phyloP scores from a whole-genome alignment of 2,329 filamentous ascomycete species.

The Colletotrichum sp. region DNA sequence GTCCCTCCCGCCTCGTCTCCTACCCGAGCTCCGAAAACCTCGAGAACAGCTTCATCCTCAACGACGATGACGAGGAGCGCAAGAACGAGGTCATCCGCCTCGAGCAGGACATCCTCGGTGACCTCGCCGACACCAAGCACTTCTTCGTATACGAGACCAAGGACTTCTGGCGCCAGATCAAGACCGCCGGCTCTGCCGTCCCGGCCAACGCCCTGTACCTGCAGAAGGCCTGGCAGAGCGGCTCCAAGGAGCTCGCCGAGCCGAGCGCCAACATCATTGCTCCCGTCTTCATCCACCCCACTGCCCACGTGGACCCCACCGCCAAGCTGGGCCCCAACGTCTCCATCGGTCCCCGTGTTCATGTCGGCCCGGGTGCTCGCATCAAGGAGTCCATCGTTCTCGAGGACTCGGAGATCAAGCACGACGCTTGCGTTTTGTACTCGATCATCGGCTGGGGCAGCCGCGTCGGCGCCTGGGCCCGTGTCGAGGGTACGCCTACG shows the following conservation, averaged over 20 bases:
- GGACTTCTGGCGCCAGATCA: constrained; percentile 99
- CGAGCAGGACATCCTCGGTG: constrained; percentile 95
- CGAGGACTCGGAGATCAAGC: constrained; percentile 94
- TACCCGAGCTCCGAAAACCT: constrained; percentile 97
- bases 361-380: constrained; percentile 84
- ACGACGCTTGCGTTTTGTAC: constrained; percentile 94
- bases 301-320: constrained; percentile 87
- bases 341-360: constrained; percentile 87
- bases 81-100: constrained; percentile 89
- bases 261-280: constrained; percentile 88
- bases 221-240: constrained; percentile 87
- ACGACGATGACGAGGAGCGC: constrained; percentile 63
- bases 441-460: constrained; percentile 97
- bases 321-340: constrained; percentile 98
- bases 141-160: constrained; percentile 99
- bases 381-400: constrained; percentile 96
- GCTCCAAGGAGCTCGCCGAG: constrained; percentile 79
- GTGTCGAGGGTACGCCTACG: constrained; percentile 93
- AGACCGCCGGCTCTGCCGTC: constrained; percentile 95
- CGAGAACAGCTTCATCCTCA: constrained; percentile 63
- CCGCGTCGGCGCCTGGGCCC: constrained; percentile 95
- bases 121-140: constrained; percentile 94
- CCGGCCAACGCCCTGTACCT: constrained; percentile 97
- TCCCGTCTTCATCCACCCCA: constrained; percentile 94
- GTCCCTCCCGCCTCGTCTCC: constrained; percentile 81